phyloP scores from a whole-genome alignment of 2,329 filamentous ascomycete genomes.

The Helotiales sp. region DNA sequence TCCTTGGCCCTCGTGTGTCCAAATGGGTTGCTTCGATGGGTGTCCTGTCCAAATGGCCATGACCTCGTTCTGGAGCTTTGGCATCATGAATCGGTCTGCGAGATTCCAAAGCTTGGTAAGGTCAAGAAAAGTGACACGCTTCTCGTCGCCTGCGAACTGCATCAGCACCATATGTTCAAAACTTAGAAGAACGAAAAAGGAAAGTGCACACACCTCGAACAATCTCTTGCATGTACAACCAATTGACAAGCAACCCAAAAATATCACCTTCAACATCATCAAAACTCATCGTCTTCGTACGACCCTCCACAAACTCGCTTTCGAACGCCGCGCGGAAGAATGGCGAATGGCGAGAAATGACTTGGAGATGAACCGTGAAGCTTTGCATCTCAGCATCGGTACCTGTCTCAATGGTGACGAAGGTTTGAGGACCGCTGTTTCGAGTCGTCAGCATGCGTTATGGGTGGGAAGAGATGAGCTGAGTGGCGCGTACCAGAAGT shows the following conservation, averaged over 20 bases:
- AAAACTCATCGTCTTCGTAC: not conserved
- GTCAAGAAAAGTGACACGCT: not conserved
- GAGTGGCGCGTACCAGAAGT: not conserved
- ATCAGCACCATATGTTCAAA: not conserved
- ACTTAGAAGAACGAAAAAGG: not conserved
- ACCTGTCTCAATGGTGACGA: not conserved
- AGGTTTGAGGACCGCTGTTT: not conserved
- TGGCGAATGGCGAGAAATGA: not conserved
- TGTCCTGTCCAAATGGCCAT: not conserved
- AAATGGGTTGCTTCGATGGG: not conserved
- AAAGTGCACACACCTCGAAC: not conserved
- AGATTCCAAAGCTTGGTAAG: constrained; percentile 12
- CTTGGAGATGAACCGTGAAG: not conserved
- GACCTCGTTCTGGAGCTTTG: constrained; percentile 11
- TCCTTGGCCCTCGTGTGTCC: not conserved
- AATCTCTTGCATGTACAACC: not conserved
- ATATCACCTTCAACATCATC: not conserved
- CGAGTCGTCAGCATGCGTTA: not conserved
- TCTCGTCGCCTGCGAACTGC: not conserved
- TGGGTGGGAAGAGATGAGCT: not conserved
- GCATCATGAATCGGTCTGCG: constrained; percentile 9
- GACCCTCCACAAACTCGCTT: not conserved
- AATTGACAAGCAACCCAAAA: not conserved
- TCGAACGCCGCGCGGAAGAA: not conserved
- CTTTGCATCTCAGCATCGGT: not conserved